Evolutionary conservation across 2,329 filamentous ascomycete species (phyloP).

Genomic region (Fusarium verrucosum): DNA sequence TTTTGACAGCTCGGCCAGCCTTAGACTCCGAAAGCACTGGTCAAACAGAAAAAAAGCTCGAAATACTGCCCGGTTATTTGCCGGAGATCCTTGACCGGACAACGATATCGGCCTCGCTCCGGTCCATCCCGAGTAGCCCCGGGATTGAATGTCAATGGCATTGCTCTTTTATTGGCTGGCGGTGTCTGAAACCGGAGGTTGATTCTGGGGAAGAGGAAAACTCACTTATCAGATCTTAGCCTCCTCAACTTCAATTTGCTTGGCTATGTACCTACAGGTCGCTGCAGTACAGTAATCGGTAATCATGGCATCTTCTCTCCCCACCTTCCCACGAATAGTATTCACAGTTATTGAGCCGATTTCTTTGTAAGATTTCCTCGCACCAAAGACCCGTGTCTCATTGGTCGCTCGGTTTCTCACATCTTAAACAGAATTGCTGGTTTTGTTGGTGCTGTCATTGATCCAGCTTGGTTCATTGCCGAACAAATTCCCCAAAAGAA

Average conservation of each 20-base stretch:
- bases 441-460: slow-evolving; percentile 63
- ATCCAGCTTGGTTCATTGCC: slow-evolving; percentile 69
- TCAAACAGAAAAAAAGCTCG: slow-evolving; percentile 13
- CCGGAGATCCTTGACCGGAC: slow-evolving; percentile 19
- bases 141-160: not conserved
- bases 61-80: slow-evolving; percentile 34
- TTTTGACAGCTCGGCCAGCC: slow-evolving; percentile 29
- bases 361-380: slow-evolving; percentile 64
- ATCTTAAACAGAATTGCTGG: slow-evolving; percentile 63
- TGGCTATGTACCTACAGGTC: not conserved
- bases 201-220: slow-evolving; percentile 12
- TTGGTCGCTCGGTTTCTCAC: slow-evolving; percentile 4
- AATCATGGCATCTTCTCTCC: slow-evolving; percentile 69
- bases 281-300: not conserved
- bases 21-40: slow-evolving; percentile 5
- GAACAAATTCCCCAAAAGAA: slow-evolving; percentile 63
- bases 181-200: not conserved
- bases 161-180: slow-evolving; percentile 3
- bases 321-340: slow-evolving; percentile 69
- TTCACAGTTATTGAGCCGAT: slow-evolving; percentile 76
- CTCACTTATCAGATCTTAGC: slow-evolving; percentile 12
- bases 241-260: slow-evolving; percentile 8
- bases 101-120: slow-evolving; percentile 21
- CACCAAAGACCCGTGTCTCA: not conserved
- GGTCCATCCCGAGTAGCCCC: slow-evolving; percentile 21